Evolutionary conservation across 2,329 filamentous ascomycete genomes (phyloP).

Genomic region (Ophiostoma sp.): DNA sequence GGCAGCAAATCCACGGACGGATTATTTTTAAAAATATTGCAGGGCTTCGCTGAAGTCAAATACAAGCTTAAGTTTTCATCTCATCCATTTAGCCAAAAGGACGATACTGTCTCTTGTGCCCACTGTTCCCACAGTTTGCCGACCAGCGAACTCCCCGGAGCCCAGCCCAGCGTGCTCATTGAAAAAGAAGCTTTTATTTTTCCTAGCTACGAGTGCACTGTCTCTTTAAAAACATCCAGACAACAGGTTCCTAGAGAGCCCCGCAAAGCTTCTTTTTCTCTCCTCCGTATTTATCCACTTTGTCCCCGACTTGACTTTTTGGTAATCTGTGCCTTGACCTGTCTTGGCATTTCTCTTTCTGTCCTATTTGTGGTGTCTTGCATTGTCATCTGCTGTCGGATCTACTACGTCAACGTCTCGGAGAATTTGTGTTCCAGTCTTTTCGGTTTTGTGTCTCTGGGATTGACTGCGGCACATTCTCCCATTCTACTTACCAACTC

Average conservation of each 20-base stretch:
- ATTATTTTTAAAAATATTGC: too few species aligned
- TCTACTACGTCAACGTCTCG: conserved; percentile 14
- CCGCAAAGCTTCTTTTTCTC: not conserved
- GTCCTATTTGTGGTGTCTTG: not conserved
- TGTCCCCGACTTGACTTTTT: not conserved
- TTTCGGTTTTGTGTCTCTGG: not conserved
- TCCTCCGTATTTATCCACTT: not conserved
- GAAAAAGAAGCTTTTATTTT: not conserved
- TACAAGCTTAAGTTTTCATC: not conserved
- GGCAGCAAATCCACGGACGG: too few species aligned
- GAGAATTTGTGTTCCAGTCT: conserved; percentile 24
- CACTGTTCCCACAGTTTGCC: not conserved
- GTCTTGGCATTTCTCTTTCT: not conserved
- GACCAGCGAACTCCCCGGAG: not conserved
- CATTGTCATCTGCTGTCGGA: conserved; percentile 10
- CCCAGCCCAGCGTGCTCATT: not conserved
- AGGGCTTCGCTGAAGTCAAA: not conserved
- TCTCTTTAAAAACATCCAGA: too few species aligned
- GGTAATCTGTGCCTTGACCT: not conserved
- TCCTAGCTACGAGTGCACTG: not conserved
- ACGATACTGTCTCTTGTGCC: not conserved
- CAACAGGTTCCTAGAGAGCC: not conserved
- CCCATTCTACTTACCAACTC: not conserved
- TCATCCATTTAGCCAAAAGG: not conserved
- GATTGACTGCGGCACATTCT: not conserved